Evolutionary conservation across 164 flowering plant genomes (phyloP).

Genomic region (grape (Vitis vinifera)): DNA sequence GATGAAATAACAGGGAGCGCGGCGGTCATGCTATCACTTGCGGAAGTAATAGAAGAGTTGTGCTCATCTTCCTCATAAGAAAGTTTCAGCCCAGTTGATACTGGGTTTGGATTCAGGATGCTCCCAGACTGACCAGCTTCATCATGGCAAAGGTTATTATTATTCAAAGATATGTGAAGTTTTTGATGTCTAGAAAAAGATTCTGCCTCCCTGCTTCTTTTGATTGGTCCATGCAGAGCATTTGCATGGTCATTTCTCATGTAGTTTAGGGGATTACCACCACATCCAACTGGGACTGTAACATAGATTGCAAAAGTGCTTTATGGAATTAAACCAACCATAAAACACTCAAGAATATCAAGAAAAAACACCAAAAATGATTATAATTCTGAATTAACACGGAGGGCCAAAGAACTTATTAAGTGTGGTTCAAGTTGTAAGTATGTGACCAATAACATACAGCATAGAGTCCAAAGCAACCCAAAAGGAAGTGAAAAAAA

Average conservation of each 20-base stretch:
- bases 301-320: conserved; percentile 1
- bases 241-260: conserved; percentile 44
- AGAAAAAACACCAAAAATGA: background rate
- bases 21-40: conserved; percentile 44
- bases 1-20: conserved; percentile 43
- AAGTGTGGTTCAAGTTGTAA: too few species aligned
- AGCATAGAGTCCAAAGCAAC: too few species aligned
- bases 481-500: too few species aligned
- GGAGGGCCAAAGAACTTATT: too few species aligned
- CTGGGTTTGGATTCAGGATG: conserved; percentile 49
- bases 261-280: conserved; percentile 50
- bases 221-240: conserved; percentile 33
- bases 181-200: conserved; percentile 41
- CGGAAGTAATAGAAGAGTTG: conserved; percentile 61
- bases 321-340: background rate
- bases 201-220: conserved; percentile 50
- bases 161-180: conserved; percentile 49
- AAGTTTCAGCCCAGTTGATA: conserved; percentile 71
- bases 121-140: conserved; percentile 44
- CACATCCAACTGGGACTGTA: conserved; percentile 45
- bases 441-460: too few species aligned
- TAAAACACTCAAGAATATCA: background rate
- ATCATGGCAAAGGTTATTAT: conserved; percentile 38
- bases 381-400: too few species aligned
- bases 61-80: conserved; percentile 76